Base-by-base conservation (phyloP, 805 yeast genomes). In the Teunomyces cretensis region DNA sequence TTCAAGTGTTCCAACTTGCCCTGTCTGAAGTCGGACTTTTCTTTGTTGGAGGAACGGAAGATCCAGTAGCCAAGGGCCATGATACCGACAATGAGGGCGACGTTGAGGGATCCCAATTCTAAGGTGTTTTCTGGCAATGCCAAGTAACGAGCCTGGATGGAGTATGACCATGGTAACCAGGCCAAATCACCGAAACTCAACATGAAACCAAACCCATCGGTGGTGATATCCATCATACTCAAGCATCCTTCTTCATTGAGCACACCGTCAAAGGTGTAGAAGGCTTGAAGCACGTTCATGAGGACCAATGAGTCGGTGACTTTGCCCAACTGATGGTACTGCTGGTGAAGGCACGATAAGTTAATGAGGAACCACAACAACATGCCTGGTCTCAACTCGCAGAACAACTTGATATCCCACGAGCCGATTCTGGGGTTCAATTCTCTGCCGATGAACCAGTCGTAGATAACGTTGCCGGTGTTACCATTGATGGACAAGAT, bases 121-220 rank as follows among this genome's bases (percentile, higher is more conserved):
- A 83, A 66, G 17, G 83, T 81, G 49, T 81, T 79, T 24, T 64
- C 59, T 4, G 61, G 58, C 36, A 83, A 75, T 5, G 90, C 79
- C 51, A 92, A 69, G 61, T 83, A 94, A 49, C 98, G 78, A 2
- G 96, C 76, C 62, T 94, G 99, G 47, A 94, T 63, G 8, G 90
- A 78, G 64, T 94, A 94, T 1, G 96, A 78, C 74, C 92, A 92
- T 27, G 99, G 99, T 16, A 94, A 89, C 72, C 94, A 78, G 2
- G 94, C 83, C 56, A 94, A 75, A 62, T 94, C 99, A 24, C 99
- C 99, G 70, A 92, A 91, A 2, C 90, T 82, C 43, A 94, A 74
- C 99, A 94, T 94, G 68, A 84, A 91, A 1, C 99, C 99, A 62
- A 94, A 89, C 0, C 99, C 99, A 68, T 94, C 99, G 9, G 96